Base-by-base conservation (phyloP, 768 basidiomycete species). In the Termitomyces eurrhizus region DNA sequence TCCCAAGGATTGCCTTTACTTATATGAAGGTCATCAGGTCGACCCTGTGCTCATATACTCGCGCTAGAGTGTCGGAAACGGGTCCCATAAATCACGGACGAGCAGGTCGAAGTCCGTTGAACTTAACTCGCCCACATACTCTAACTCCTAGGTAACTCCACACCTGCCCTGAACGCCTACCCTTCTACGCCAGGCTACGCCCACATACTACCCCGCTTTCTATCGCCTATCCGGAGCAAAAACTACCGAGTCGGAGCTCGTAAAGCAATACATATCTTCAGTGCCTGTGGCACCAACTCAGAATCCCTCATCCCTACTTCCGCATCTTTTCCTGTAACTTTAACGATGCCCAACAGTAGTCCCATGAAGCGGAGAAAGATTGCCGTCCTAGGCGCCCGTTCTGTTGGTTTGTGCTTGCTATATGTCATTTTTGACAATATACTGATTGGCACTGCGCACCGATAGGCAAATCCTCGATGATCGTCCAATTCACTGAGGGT, bases 401-500 rank as follows among this genome's bases (percentile, higher is more conserved):
- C 89, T 68, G 92, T 94, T 69, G 92, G 92, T 92, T 62, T 69
- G 86, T 74, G 46, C 33, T 41, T 16, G 21, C 59, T 64, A 1
- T 67, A 52, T 52, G 60, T 62, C 61, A 64, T 57, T n/a, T 26
- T 32, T 58, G 52, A 53, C 42, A 61, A 59, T 62, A 45, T 37
- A 3, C 16, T 42, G 26, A 24, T 35, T 45, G 18, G 9, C 2
- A 29, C 32, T 21, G 35, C 44, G 4, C 49, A 63, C 60, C 52
- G 57, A 57, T 77, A 95, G 95, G 95, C 65, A 98, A 97, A 79
- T 93, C 93, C 26, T 95, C 95, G 35, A 83, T 97, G 62, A 84
- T 95, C 62, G 77, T 90, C 63, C 91, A 93, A 72, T 95, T 90
- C 76, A 87, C 91, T 71, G 90, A 95, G 65, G 86, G 87, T 66